Evolutionary conservation across 257 asterid genomes (phyloP).

Genomic region (Plantago major): DNA sequence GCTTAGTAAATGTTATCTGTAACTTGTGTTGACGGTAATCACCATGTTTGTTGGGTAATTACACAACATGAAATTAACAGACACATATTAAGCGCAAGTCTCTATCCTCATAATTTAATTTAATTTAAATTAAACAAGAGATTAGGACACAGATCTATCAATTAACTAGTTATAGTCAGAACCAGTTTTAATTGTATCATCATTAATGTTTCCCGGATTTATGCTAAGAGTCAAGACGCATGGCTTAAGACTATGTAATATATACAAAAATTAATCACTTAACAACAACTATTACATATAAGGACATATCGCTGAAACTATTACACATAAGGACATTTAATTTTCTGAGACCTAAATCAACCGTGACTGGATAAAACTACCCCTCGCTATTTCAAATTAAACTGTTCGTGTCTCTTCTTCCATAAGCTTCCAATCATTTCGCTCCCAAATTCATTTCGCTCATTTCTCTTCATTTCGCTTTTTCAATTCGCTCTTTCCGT

Average conservation of each 20-base stretch:
- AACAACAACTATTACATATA: too few relatives aligned
- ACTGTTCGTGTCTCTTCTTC: too few relatives aligned
- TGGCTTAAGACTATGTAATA: not conserved
- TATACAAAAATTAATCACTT: too few relatives aligned
- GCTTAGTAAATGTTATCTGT: not conserved
- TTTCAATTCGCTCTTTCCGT: too few relatives aligned
- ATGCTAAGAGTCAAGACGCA: not conserved
- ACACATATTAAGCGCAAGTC: conserved; percentile 5
- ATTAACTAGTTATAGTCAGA: not conserved
- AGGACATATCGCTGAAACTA: too few relatives aligned
- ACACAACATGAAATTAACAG: conserved; percentile 3
- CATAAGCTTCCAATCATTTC: too few relatives aligned
- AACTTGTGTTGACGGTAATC: conserved; percentile 5
- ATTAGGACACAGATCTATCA: not conserved
- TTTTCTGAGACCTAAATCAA: too few relatives aligned
- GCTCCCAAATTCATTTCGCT: too few relatives aligned
- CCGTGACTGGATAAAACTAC: too few relatives aligned
- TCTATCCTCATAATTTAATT: not conserved
- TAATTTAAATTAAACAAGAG: not conserved
- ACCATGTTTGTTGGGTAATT: conserved; percentile 16
- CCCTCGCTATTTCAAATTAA: too few relatives aligned
- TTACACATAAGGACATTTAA: too few relatives aligned
- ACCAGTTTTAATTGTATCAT: not conserved
- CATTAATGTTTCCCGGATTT: not conserved
- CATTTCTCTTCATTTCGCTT: too few relatives aligned